Evolutionary conservation across 345 rosid species (phyloP).

Genomic region (Fremontodendron californicum): DNA sequence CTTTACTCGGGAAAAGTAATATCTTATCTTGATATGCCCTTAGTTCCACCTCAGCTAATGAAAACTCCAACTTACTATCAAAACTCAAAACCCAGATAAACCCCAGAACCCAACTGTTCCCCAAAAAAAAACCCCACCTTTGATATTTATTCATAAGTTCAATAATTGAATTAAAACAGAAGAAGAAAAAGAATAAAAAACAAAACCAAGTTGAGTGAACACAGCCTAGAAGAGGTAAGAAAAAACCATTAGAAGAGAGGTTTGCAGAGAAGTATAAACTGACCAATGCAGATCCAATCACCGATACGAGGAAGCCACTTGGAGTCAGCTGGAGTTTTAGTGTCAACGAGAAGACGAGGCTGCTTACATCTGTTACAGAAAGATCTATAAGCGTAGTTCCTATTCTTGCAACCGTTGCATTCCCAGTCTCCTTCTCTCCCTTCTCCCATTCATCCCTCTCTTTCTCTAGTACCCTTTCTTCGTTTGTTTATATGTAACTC

Average conservation of each 20-base stretch:
- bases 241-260: neutral
- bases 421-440: constrained; percentile 85
- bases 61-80: neutral
- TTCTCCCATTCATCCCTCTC: constrained; percentile 35
- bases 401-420: constrained; percentile 66
- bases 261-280: neutral
- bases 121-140: neutral
- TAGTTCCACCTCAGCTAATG: neutral
- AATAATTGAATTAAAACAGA: neutral
- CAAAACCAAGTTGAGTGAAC: neutral
- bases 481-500: constrained; percentile 1
- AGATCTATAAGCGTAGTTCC: constrained; percentile 80
- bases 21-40: neutral
- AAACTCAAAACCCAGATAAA: neutral
- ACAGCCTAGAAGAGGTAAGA: neutral
- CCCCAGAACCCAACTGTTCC: neutral
- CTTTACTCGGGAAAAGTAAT: neutral
- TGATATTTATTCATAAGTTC: neutral
- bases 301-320: too few species aligned
- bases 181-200: neutral
- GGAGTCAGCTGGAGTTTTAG: too few species aligned
- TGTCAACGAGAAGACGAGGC: too few species aligned
- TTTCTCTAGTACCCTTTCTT: constrained; percentile 10
- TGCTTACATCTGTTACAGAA: too few species aligned
- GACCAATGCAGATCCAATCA: constrained; percentile 89